A percentile compares a stretch with the other conserved stretches of the same genome.
These are phyloP conservation scores for Collybia sordida DNA, from an alignment of 768 basidiomycete genomes.

Conservation along the genomic window DNA sequence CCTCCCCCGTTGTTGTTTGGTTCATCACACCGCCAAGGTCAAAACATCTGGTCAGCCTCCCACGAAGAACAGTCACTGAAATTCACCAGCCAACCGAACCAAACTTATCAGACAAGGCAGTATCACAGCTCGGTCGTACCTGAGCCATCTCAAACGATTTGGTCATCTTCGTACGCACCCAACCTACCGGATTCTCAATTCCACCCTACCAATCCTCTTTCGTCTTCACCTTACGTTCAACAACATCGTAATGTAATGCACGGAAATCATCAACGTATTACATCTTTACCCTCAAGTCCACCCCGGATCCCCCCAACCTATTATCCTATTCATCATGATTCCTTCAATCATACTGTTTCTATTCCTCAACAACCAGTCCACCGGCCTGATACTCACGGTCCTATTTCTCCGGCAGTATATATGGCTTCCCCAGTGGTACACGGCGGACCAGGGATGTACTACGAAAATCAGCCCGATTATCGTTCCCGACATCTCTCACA, in stretches of 20 bases:
- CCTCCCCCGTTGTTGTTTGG: slow-evolving; percentile 53
- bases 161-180: slow-evolving; percentile 31
- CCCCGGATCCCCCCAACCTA: slow-evolving; percentile 22
- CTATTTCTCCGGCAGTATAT: slow-evolving; percentile 12
- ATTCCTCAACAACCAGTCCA: slow-evolving; percentile 21
- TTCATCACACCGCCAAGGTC: slow-evolving; percentile 39
- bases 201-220: slow-evolving; percentile 17
- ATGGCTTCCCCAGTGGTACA: slow-evolving; percentile 10
- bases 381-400: slow-evolving; percentile 17
- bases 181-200: slow-evolving; percentile 30
- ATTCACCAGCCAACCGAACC: slow-evolving; percentile 31
- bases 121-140: slow-evolving; percentile 20
- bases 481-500: slow-evolving; percentile 28
- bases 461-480: slow-evolving; percentile 16
- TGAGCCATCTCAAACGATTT: slow-evolving; percentile 32
- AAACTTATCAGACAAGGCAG: slow-evolving; percentile 30
- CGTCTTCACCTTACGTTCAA: slow-evolving; percentile 9
- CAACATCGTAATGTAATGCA: slow-evolving; percentile 10
- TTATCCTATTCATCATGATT: slow-evolving; percentile 20
- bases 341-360: slow-evolving; percentile 23
- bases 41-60: slow-evolving; percentile 70
- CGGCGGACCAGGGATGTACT: slow-evolving; percentile 13
- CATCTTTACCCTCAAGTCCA: slow-evolving; percentile 22
- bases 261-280: slow-evolving; percentile 24
- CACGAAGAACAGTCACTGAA: slow-evolving; percentile 45